Evolutionary conservation across 495 filamentous ascomycete genomes (phyloP).

Genomic region (Penicillium bovifimosum): DNA sequence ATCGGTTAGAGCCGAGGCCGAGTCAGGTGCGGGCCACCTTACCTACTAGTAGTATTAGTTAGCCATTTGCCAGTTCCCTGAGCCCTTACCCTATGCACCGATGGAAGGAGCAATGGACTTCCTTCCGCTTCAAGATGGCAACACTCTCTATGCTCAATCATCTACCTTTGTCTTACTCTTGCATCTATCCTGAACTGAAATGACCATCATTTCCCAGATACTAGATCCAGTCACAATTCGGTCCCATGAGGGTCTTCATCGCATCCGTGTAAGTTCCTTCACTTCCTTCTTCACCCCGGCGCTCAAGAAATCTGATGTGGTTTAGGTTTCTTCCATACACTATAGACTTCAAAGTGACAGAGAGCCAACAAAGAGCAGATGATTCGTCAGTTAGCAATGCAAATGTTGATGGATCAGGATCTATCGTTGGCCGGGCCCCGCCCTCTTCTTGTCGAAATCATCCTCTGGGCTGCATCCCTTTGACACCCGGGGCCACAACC

Average conservation of each 20-base stretch:
- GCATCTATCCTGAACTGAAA: not conserved
- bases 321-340: constrained; percentile 37
- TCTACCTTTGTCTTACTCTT: not conserved
- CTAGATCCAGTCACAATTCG: not conserved
- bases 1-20: too few species aligned
- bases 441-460: constrained; percentile 14
- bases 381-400: constrained; percentile 24
- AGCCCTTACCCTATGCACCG: too few species aligned
- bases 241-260: constrained; percentile 28
- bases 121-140: too few species aligned
- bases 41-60: too few species aligned
- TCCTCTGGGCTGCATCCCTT: constrained; percentile 32
- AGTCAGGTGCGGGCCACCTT: too few species aligned
- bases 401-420: constrained; percentile 31
- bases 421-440: constrained; percentile 27
- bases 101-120: too few species aligned
- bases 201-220: not conserved
- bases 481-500: constrained; percentile 56
- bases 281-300: not conserved
- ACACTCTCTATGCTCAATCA: not conserved
- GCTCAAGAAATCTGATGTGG: constrained; percentile 2
- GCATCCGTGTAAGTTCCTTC: constrained; percentile 28
- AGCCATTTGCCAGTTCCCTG: too few species aligned
- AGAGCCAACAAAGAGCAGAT: constrained; percentile 12
- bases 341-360: constrained; percentile 31